Evolutionary conservation across 2,329 filamentous ascomycete species (phyloP), one percentile per base, ranked within the genome.

Genomic region (Neonectria sp.): DNA sequence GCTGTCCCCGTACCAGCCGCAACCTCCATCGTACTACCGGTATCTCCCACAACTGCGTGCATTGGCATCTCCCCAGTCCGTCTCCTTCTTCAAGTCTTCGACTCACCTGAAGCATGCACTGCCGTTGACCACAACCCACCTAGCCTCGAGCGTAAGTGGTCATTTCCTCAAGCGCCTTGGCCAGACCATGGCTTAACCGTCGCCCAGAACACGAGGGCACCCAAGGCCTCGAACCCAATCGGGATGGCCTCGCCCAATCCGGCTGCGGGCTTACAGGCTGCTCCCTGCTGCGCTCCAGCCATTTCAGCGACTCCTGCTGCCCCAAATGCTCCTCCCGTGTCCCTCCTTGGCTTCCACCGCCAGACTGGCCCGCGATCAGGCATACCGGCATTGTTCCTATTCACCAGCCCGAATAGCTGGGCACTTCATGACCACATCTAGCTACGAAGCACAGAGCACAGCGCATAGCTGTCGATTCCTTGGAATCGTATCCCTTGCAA

Each of bases 81-180:
- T 17, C 49, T 52, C 49, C 48, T 24, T 33, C 25, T 21, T 55
- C n/a, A 31, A 45, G 31, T 17, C 53, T 46, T 48, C 49, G 67
- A 59, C 57, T 68, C 73, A 75, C 73, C 73, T 75, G 73, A 75
- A 73, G 73, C 73, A 73, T 57, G 67, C 67, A 65, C 25, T 48
- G 24, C 21, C 29, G 43, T 45, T 43, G 25, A 21, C 46, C 25
- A 17, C 49, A 56, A 57, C 52, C 57, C 63, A 65, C 57, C 35
- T 46, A 12, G 53, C 52, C 37, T 48, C 37, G 43, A 58, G 63
- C 29, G 43, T 13, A 31, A 65, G 60, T 45, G 45, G n/a, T 33
- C 63, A 53, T 58, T 64, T 66, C 45, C 48, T 45, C 55, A 55
- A 58, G 64, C 68, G 67, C 66, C 66, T 40, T 59, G 46, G 51